These are phyloP conservation scores for Kondoa malvinella DNA, from an alignment of 768 basidiomycete genomes.

Conservation along the genomic window DNA sequence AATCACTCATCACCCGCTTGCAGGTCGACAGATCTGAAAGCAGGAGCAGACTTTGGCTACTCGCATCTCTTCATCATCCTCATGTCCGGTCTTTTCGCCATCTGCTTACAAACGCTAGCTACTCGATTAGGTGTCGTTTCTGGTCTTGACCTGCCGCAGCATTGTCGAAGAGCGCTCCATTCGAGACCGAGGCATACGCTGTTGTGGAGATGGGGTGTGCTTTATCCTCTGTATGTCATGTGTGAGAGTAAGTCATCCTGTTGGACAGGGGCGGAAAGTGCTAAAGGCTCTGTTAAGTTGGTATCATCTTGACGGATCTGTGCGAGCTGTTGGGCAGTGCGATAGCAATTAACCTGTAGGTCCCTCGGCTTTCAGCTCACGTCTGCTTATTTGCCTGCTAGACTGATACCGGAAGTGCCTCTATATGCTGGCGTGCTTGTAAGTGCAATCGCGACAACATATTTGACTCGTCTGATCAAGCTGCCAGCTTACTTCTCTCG, in stretches of 20 bases:
- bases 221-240: constrained; percentile 50
- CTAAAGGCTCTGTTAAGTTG: constrained; percentile 28
- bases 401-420: constrained; percentile 48
- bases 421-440: constrained; percentile 55
- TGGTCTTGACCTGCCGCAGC: constrained; percentile 26
- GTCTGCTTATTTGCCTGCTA: not conserved
- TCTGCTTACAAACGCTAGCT: constrained; percentile 66
- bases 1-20: too few species aligned
- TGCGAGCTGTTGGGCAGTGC: constrained; percentile 68
- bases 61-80: constrained; percentile 70
- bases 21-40: constrained; percentile 20
- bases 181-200: constrained; percentile 46
- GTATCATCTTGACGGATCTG: constrained; percentile 33
- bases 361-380: not conserved
- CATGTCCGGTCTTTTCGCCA: constrained; percentile 62
- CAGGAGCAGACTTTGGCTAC: constrained; percentile 53
- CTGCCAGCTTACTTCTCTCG: constrained; percentile 38
- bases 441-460: not conserved
- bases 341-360: constrained; percentile 52
- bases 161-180: constrained; percentile 49
- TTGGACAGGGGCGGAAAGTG: constrained; percentile 27
- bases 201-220: constrained; percentile 43
- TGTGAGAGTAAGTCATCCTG: constrained; percentile 22
- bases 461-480: not conserved
- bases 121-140: constrained; percentile 49